Conservation (phyloP, 805 yeast species). For the Lachancea thermotolerans region DNA sequence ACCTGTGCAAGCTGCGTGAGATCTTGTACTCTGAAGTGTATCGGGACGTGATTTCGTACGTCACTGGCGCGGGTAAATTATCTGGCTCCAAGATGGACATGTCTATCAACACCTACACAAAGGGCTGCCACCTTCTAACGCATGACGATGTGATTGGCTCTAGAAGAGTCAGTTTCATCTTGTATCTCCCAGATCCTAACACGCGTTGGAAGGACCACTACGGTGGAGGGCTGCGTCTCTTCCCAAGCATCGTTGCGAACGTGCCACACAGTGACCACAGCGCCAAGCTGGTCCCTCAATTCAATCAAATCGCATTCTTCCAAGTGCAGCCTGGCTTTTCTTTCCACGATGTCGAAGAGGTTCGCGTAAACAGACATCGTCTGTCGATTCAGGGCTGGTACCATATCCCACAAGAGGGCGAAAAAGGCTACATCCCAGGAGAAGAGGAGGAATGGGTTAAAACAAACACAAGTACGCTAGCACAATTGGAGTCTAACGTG, state of each 20-base stretch:
- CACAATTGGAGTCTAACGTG: slow-evolving; percentile 69
- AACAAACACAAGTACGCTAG: slow-evolving; percentile 72
- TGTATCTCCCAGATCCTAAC: slow-evolving; percentile 90
- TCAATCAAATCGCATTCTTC: slow-evolving; percentile 94
- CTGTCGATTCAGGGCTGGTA: slow-evolving; percentile 98
- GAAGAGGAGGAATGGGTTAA: slow-evolving; percentile 59
- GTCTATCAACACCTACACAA: slow-evolving; percentile 83
- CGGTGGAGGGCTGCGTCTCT: slow-evolving; percentile 88
- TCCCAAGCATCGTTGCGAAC: slow-evolving; percentile 80
- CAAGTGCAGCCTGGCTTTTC: slow-evolving; percentile 93
- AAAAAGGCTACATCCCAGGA: slow-evolving; percentile 73
- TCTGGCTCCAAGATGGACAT: slow-evolving; percentile 90
- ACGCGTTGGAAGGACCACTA: slow-evolving; percentile 81
- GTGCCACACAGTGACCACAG: slow-evolving; percentile 78
- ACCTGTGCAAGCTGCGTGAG: slow-evolving; percentile 69
- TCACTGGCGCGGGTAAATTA: slow-evolving; percentile 82
- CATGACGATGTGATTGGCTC: slow-evolving; percentile 98
- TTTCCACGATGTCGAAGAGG: slow-evolving; percentile 98
- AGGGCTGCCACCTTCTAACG: slow-evolving; percentile 88
- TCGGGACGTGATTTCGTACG: slow-evolving; percentile 65
- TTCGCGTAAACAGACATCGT: slow-evolving; percentile 82
- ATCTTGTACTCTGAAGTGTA: slow-evolving; percentile 85
- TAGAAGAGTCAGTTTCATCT: slow-evolving; percentile 83
- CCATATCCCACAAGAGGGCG: slow-evolving; percentile 93
- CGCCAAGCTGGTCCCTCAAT: slow-evolving; percentile 75